phyloP scores from a whole-genome alignment of 345 rosid genomes.

The Gynandropsis gynandra region DNA sequence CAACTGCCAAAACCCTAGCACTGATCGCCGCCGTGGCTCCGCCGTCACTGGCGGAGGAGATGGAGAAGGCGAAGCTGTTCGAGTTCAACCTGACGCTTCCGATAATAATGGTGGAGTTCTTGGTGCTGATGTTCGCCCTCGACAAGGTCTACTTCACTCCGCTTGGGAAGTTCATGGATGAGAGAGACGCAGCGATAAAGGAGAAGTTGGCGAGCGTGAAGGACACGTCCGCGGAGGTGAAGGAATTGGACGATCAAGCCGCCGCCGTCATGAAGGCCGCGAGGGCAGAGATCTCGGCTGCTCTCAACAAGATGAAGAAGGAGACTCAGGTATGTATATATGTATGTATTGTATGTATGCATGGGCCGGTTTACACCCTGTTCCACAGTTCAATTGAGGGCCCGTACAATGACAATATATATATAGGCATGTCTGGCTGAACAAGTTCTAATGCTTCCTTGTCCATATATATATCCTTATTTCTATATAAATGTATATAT shows the following conservation, averaged over 20 bases:
- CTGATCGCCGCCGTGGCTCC: conserved; percentile 56
- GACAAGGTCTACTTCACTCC: conserved; percentile 83
- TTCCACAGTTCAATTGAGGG: too few species aligned
- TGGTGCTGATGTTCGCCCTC: conserved; percentile 73
- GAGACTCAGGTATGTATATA: conserved; percentile 55
- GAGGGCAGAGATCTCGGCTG: conserved; percentile 85
- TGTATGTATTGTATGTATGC: too few species aligned
- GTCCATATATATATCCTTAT: too few species aligned
- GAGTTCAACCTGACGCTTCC: conserved; percentile 93
- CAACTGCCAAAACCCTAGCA: conserved; percentile 54
- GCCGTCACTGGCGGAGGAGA: conserved; percentile 69
- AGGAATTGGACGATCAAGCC: conserved; percentile 77
- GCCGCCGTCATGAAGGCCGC: conserved; percentile 78
- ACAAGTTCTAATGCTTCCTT: too few species aligned
- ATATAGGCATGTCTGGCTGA: too few species aligned
- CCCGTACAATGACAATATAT: too few species aligned
- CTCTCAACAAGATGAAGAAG: conserved; percentile 81
- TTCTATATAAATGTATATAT: too few species aligned
- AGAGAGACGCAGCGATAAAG: conserved; percentile 63
- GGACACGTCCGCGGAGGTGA: conserved; percentile 76
- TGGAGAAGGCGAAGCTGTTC: conserved; percentile 85
- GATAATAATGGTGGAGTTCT: conserved; percentile 70
- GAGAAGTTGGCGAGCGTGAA: conserved; percentile 76
- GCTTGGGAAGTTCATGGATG: conserved; percentile 85
- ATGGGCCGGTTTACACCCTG: too few species aligned